These are phyloP conservation scores for Botrytis porri DNA, from an alignment of 2,329 filamentous ascomycete genomes.

Conservation along the genomic window DNA sequence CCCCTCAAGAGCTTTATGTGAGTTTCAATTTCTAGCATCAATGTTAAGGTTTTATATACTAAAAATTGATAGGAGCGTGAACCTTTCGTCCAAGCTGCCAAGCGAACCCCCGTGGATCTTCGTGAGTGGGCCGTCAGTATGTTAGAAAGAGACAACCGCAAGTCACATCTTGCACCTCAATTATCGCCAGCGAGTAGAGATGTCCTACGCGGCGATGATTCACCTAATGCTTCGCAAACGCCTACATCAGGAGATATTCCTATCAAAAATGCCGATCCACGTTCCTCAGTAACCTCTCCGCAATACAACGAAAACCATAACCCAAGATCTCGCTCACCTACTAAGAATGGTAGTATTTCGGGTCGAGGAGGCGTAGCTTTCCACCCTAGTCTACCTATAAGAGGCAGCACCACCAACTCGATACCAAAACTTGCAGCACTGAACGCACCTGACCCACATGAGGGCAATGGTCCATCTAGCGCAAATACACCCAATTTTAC, in stretches of 20 bases:
- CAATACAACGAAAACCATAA: constrained; percentile 35
- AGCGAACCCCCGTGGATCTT: constrained; percentile 91
- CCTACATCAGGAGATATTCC: constrained; percentile 73
- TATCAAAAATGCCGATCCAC: constrained; percentile 54
- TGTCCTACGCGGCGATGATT: constrained; percentile 54
- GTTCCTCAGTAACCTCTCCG: constrained; percentile 46
- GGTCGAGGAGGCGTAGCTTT: constrained; percentile 45
- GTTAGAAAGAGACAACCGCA: constrained; percentile 93
- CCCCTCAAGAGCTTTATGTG: constrained; percentile 90
- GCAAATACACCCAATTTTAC: constrained; percentile 50
- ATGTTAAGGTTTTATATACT: constrained; percentile 7
- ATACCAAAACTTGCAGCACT: constrained; percentile 47
- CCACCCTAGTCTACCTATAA: constrained; percentile 47
- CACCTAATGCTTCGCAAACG: constrained; percentile 47
- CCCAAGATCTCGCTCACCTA: constrained; percentile 37
- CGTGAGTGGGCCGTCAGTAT: constrained; percentile 90
- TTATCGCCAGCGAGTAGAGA: constrained; percentile 76
- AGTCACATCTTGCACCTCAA: constrained; percentile 84
- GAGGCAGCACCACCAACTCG: constrained; percentile 52
- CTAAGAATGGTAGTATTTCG: constrained; percentile 46
- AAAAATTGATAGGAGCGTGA: constrained; percentile 68
- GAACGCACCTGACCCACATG: constrained; percentile 39
- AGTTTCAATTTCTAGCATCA: constrained; percentile 39
- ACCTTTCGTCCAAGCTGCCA: constrained; percentile 91
- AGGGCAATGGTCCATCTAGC: constrained; percentile 41